phyloP scores from a whole-genome alignment of 78 protist species.

The Dictyostelium firmibasis region DNA sequence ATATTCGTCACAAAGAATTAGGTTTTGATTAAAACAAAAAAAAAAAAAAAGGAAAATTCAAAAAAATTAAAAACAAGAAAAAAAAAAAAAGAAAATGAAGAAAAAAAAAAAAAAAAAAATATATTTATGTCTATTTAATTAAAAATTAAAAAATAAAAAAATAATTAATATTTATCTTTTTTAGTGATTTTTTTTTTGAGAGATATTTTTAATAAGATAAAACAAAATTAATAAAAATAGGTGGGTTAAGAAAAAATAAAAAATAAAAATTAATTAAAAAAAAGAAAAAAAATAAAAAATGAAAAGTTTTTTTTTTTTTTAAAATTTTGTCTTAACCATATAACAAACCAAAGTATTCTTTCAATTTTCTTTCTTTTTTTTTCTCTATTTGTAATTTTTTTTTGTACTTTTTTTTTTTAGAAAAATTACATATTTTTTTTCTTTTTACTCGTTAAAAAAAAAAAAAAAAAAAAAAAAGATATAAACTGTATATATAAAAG shows the following conservation, averaged over 20 bases:
- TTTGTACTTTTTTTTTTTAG: neutral
- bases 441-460: neutral
- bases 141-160: neutral
- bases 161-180: neutral
- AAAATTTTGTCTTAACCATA: too few relatives aligned
- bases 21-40: neutral
- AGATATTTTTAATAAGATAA: too few relatives aligned
- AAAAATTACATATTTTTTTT: too few relatives aligned
- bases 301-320: neutral
- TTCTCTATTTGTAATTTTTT: neutral
- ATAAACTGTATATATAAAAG: neutral
- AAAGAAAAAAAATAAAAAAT: neutral
- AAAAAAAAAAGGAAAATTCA: too few relatives aligned
- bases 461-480: neutral
- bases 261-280: neutral
- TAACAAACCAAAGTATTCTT: too few relatives aligned
- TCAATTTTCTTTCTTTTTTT: too few relatives aligned
- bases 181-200: too few relatives aligned
- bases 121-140: neutral
- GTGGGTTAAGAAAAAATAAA: too few relatives aligned
- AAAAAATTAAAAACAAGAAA: neutral
- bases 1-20: conserved; percentile 24
- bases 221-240: too few relatives aligned
- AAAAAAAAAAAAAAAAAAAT: too few relatives aligned
- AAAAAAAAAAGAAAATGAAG: too few relatives aligned